A percentile compares a stretch with the other conserved stretches of the same genome.
Conservation (phyloP, 2,329 filamentous ascomycete species). For the Penicillium sp. region DNA sequence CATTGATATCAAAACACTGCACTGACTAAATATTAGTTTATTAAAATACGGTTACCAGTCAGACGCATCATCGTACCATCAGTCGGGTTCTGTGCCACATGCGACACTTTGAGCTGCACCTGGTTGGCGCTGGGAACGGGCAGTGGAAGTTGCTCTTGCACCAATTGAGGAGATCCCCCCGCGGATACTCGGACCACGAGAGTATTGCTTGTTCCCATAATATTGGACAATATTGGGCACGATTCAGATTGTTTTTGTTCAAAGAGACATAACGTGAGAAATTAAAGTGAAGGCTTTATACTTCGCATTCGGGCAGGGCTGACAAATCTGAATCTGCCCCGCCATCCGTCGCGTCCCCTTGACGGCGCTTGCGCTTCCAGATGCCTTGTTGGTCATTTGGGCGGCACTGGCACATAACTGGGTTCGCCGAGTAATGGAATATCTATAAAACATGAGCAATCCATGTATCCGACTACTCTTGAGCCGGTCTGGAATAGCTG, state of each 20-base stretch:
- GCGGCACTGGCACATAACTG: too few relatives aligned
- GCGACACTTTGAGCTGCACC: slow-evolving; percentile 29
- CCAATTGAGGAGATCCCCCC: slow-evolving; percentile 8
- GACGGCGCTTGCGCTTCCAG: too few relatives aligned
- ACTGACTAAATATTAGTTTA: slow-evolving; percentile 23
- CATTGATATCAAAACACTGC: slow-evolving; percentile 39
- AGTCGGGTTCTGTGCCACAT: slow-evolving; percentile 30
- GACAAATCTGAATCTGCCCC: too few relatives aligned
- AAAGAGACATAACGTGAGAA: background rate
- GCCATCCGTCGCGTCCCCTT: too few relatives aligned
- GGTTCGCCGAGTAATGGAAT: too few relatives aligned
- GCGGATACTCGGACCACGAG: slow-evolving; percentile 17
- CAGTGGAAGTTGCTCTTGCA: slow-evolving; percentile 15
- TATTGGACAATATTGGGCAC: background rate
- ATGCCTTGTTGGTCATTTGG: too few relatives aligned
- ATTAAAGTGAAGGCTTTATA: background rate
- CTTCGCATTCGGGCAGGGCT: background rate
- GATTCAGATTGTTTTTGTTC: background rate
- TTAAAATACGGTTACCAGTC: background rate
- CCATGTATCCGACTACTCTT: too few relatives aligned
- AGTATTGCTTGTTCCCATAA: slow-evolving; percentile 4
- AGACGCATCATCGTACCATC: slow-evolving; percentile 18
- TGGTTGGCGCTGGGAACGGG: slow-evolving; percentile 17
- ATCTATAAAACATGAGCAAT: too few relatives aligned
- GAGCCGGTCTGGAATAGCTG: too few relatives aligned